Evolutionary conservation across 73 alveolate genomes (phyloP).

Genomic region (Tetrahymena malaccensis): DNA sequence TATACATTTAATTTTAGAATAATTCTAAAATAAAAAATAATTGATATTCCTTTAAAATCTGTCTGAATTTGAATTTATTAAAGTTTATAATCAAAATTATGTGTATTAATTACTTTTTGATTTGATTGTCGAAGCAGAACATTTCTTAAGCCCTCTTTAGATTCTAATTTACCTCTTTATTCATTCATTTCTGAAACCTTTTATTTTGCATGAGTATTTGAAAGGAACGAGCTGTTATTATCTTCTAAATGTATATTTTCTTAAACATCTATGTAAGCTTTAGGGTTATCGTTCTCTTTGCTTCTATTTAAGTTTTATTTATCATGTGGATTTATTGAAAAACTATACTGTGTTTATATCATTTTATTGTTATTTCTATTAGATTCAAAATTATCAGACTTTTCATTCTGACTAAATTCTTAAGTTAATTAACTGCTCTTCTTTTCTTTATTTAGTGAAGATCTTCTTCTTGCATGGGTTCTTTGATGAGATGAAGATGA

Average conservation of each 20-base stretch:
- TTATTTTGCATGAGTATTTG: background rate
- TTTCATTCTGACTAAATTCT: background rate
- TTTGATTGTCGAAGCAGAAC: background rate
- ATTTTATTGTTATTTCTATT: background rate
- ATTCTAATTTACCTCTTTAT: background rate
- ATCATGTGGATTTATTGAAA: background rate
- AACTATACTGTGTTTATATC: background rate
- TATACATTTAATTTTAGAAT: too few relatives aligned
- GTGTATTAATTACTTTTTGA: background rate
- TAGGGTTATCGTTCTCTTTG: background rate
- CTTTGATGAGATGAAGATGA: background rate
- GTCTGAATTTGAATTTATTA: too few relatives aligned
- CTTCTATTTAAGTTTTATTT: background rate
- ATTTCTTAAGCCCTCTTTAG: background rate
- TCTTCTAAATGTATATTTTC: background rate
- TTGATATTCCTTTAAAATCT: too few relatives aligned
- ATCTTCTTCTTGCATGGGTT: background rate
- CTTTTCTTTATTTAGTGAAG: background rate
- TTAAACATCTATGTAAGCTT: background rate
- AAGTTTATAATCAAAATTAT: too few relatives aligned
- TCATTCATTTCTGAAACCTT: background rate
- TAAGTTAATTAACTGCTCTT: background rate
- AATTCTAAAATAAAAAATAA: too few relatives aligned
- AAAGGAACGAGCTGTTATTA: background rate
- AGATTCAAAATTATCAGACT: background rate